These are phyloP conservation scores for Erucastrum elatum DNA, from an alignment of 345 rosid species.

Conservation along the genomic window DNA sequence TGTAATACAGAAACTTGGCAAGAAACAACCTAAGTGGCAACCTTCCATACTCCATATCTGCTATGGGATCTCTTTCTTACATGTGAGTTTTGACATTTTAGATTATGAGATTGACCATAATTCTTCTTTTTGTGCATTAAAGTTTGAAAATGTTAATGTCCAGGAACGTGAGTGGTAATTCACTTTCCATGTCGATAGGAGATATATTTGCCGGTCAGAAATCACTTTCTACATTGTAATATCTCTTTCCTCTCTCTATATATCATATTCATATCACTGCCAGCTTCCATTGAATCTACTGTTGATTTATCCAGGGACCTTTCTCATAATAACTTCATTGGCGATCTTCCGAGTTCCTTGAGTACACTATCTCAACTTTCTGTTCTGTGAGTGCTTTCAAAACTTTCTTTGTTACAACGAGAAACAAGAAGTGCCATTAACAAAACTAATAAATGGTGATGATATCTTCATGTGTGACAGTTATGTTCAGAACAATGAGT, in stretches of 20 bases:
- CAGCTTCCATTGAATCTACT: conserved; percentile 8
- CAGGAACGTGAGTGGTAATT: conserved; percentile 75
- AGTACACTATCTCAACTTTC: conserved; percentile 70
- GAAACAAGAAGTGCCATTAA: background rate
- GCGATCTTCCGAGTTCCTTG: conserved; percentile 85
- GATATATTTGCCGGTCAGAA: conserved; percentile 64
- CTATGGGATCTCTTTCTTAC: conserved; percentile 66
- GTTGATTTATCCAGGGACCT: conserved; percentile 62
- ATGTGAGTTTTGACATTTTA: conserved; percentile 59
- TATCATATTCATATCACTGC: background rate
- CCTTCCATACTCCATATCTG: conserved; percentile 88
- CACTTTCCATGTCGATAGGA: conserved; percentile 65
- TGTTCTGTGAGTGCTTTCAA: conserved; percentile 59
- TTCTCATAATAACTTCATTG: conserved; percentile 88
- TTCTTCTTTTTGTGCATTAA: background rate
- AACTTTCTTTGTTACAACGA: conserved; percentile 17
- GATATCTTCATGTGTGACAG: conserved; percentile 51
- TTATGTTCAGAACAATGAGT: conserved; percentile 83
- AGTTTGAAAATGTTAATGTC: background rate
- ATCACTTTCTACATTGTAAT: conserved; percentile 69
- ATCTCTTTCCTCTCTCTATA: conserved; percentile 27
- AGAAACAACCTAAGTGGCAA: conserved; percentile 79
- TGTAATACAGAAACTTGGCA: conserved; percentile 80
- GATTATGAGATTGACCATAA: conserved; percentile 1
- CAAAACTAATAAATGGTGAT: background rate